These are phyloP conservation scores for Camellia sinensis DNA, from an alignment of 148 eudicot genomes.

Conservation along the genomic window DNA sequence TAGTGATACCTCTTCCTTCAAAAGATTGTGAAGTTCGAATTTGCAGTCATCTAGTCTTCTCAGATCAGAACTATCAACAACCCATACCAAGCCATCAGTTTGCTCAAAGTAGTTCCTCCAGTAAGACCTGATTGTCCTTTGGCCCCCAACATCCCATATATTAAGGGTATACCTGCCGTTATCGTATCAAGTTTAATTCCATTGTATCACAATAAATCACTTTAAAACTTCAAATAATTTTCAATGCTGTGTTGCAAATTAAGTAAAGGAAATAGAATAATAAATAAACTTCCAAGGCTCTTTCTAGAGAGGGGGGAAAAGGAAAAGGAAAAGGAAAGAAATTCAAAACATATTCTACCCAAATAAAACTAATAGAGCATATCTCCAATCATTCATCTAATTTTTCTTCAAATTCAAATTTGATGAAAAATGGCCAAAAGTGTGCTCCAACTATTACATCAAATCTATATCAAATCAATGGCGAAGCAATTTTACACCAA, in stretches of 20 bases:
- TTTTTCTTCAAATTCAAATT: too few species aligned
- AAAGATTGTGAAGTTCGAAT: slow-evolving; percentile 75
- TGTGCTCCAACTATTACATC: too few species aligned
- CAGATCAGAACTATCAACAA: slow-evolving; percentile 96
- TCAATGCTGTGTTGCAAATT: neutral
- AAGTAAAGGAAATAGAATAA: neutral
- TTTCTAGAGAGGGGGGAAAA: neutral
- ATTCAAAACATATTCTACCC: neutral
- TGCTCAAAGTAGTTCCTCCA: slow-evolving; percentile 99
- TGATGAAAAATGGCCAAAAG: too few species aligned
- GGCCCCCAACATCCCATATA: slow-evolving; percentile 99
- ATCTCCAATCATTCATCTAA: too few species aligned
- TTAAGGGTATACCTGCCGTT: slow-evolving; percentile 72
- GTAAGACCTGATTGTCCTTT: slow-evolving; percentile 89
- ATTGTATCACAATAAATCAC: neutral
- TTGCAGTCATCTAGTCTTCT: slow-evolving; percentile 88
- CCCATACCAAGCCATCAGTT: slow-evolving; percentile 98
- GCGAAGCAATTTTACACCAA: too few species aligned
- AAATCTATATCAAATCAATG: too few species aligned
- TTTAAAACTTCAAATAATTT: neutral
- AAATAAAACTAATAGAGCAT: too few species aligned
- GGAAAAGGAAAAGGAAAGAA: neutral
- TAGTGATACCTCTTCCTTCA: slow-evolving; percentile 83
- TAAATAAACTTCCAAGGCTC: neutral
- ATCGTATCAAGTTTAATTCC: neutral